These are phyloP conservation scores for Dothiorella sarmentorum DNA, from an alignment of 2,329 filamentous ascomycete genomes.

Conservation along the genomic window DNA sequence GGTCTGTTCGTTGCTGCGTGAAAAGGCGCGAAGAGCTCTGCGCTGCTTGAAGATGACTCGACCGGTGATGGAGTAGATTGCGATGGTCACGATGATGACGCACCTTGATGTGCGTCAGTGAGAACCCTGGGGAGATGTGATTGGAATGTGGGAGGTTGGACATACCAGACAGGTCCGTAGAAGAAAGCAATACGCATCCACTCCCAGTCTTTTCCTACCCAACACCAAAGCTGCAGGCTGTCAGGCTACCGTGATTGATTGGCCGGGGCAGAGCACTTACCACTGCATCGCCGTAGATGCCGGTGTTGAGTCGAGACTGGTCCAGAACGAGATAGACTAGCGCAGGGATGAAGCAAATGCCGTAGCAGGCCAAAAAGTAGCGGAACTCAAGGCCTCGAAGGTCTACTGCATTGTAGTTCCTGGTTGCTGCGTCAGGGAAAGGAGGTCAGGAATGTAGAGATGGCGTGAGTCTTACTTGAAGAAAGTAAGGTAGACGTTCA, in stretches of 20 bases:
- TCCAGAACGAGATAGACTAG: slow-evolving; percentile 65
- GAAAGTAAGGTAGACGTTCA: slow-evolving; percentile 80
- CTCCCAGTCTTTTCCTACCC: slow-evolving; percentile 66
- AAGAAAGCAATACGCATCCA: slow-evolving; percentile 70
- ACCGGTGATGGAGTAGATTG: slow-evolving; percentile 65
- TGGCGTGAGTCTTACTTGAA: slow-evolving; percentile 45
- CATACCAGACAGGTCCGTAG: slow-evolving; percentile 68
- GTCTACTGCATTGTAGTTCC: slow-evolving; percentile 62
- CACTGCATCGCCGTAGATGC: slow-evolving; percentile 70
- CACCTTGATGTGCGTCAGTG: slow-evolving; percentile 32
- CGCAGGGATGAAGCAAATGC: slow-evolving; percentile 66
- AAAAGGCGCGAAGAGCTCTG: slow-evolving; percentile 44
- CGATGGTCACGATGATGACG: slow-evolving; percentile 58
- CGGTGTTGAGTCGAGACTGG: slow-evolving; percentile 45
- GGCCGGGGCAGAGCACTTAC: slow-evolving; percentile 34
- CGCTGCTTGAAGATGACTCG: slow-evolving; percentile 65
- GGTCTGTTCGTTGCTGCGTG: slow-evolving; percentile 18
- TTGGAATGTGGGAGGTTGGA: background rate
- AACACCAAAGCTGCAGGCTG: slow-evolving; percentile 68
- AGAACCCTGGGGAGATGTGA: background rate
- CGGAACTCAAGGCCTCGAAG: slow-evolving; percentile 66
- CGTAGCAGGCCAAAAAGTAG: slow-evolving; percentile 69
- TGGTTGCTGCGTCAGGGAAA: background rate
- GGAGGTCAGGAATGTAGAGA: background rate
- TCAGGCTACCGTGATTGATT: background rate